Evolutionary conservation across 2,329 filamentous ascomycete genomes (phyloP).

Genomic region (Cryphonectria naterciae): DNA sequence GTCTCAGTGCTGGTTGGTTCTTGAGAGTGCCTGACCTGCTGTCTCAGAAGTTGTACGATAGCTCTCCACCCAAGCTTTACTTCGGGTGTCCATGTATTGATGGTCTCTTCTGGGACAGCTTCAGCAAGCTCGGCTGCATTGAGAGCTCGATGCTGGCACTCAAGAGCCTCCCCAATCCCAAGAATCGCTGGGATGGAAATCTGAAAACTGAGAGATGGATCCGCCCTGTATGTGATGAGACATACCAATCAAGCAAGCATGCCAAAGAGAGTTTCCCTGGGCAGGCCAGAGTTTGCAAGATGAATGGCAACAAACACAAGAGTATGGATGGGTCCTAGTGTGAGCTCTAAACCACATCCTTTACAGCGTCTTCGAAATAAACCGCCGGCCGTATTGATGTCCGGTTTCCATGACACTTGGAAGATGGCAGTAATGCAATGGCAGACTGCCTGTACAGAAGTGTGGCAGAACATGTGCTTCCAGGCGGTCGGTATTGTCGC

Average conservation of each 20-base stretch:
- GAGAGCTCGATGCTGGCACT: neutral
- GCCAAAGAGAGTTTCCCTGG: slow-evolving; percentile 9
- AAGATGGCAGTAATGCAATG: slow-evolving; percentile 15
- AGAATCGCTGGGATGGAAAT: neutral
- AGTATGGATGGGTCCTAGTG: slow-evolving; percentile 2
- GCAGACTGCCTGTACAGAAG: slow-evolving; percentile 24
- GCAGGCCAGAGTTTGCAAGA: neutral
- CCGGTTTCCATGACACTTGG: accelerated
- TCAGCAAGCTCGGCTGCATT: slow-evolving; percentile 14
- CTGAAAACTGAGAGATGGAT: neutral
- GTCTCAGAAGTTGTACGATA: neutral
- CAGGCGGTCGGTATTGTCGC: slow-evolving; percentile 12
- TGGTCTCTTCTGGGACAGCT: neutral
- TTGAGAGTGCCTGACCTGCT: neutral
- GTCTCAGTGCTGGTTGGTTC: neutral
- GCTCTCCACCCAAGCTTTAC: neutral
- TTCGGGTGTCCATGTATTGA: neutral
- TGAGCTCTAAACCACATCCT: slow-evolving; percentile 1
- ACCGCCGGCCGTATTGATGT: slow-evolving; percentile 1
- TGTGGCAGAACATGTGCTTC: slow-evolving; percentile 29
- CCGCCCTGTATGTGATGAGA: neutral
- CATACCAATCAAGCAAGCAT: slow-evolving; percentile 15
- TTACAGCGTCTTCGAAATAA: neutral
- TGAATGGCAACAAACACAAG: neutral
- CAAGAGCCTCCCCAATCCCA: neutral